Evolutionary conservation across 2,329 filamentous ascomycete genomes (phyloP).

Genomic region (Septoria linicola): DNA sequence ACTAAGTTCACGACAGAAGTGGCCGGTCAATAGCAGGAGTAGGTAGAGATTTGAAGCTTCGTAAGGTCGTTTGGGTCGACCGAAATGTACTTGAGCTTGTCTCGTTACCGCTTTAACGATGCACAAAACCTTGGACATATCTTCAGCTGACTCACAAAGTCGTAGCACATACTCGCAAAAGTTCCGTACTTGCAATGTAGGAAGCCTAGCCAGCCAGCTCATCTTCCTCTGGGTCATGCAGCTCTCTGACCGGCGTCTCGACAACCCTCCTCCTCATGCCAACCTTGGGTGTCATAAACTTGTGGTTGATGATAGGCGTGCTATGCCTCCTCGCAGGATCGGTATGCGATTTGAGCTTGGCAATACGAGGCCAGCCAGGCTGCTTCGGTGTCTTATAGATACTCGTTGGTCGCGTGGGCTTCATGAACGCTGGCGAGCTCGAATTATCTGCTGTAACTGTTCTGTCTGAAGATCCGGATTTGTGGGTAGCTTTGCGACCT

Average conservation of each 20-base stretch:
- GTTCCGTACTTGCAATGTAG: neutral
- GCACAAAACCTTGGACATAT: neutral
- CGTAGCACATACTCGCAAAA: too few species aligned
- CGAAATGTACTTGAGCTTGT: too few species aligned
- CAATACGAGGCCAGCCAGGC: constrained; percentile 10
- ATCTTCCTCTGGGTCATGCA: constrained; percentile 22
- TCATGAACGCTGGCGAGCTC: constrained; percentile 13
- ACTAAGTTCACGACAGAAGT: too few species aligned
- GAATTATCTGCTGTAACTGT: neutral
- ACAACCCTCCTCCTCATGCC: constrained; percentile 14
- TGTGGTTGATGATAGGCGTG: constrained; percentile 14
- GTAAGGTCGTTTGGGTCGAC: too few species aligned
- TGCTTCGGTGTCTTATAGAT: constrained; percentile 17
- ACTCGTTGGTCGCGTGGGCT: constrained; percentile 8
- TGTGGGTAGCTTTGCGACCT: too few species aligned
- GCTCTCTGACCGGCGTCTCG: constrained; percentile 20
- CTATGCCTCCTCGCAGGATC: constrained; percentile 8
- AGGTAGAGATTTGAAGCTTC: too few species aligned
- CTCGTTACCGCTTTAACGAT: too few species aligned
- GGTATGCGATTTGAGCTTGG: constrained; percentile 8
- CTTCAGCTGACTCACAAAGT: neutral
- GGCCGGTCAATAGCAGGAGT: too few species aligned
- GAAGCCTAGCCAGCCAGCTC: constrained; percentile 16
- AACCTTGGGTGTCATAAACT: neutral
- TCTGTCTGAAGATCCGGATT: too few species aligned